Percentiles rank a stretch among this genome's conserved stretches.
Conservation (phyloP, 805 yeast genomes). For the Kluyveromyces starmeri region DNA sequence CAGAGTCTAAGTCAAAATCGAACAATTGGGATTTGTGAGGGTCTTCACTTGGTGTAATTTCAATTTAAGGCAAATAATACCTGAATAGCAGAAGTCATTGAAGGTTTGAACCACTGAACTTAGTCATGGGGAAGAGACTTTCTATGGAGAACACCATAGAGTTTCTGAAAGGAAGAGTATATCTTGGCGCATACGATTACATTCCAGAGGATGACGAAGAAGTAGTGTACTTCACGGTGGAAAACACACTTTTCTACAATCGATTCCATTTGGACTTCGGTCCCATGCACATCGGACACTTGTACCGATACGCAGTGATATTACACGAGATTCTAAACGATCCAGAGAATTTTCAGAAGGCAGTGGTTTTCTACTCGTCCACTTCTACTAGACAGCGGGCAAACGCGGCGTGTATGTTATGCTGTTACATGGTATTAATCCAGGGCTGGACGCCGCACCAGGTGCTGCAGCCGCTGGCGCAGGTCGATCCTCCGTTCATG, state of each 20-base stretch:
- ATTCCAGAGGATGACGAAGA: constrained; percentile 70
- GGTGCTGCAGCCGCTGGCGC: constrained; percentile 89
- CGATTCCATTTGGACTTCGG: constrained; percentile 96
- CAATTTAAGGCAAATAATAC: too few relatives aligned
- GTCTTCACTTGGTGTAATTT: too few relatives aligned
- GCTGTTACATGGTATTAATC: constrained; percentile 90
- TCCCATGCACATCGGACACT: constrained; percentile 86
- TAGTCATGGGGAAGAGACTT: constrained; percentile 25
- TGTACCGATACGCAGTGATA: constrained; percentile 91
- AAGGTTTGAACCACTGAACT: too few relatives aligned
- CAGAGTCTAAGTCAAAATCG: neutral
- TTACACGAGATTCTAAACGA: constrained; percentile 87
- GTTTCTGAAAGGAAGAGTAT: constrained; percentile 51
- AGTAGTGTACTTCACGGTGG: constrained; percentile 81
- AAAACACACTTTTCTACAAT: constrained; percentile 85
- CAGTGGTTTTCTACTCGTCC: constrained; percentile 83
- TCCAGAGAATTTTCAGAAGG: constrained; percentile 72
- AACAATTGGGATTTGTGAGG: too few relatives aligned
- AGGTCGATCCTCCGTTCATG: constrained; percentile 87
- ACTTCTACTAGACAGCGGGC: constrained; percentile 76
- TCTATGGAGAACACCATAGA: constrained; percentile 30
- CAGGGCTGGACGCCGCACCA: constrained; percentile 99
- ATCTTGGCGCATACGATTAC: constrained; percentile 80
- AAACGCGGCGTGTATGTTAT: constrained; percentile 87
- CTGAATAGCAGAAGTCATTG: too few relatives aligned